Evolutionary conservation across 2,329 filamentous ascomycete species (phyloP).

Genomic region (Calonectria montana): DNA sequence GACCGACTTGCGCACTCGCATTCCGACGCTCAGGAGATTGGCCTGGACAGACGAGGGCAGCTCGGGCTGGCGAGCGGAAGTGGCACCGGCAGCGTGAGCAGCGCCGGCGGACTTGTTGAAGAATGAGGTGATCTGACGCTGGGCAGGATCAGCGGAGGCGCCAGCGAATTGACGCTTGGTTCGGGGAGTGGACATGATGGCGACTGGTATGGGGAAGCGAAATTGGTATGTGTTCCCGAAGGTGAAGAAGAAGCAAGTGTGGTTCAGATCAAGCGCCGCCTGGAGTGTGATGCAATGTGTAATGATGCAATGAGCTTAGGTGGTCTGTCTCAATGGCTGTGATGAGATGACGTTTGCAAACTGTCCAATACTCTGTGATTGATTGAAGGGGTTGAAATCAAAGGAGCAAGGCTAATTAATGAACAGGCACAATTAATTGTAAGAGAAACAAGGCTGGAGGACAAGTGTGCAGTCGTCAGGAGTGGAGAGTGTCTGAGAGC

Average conservation of each 20-base stretch:
- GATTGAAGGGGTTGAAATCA: not conserved
- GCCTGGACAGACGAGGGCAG: conserved; percentile 78
- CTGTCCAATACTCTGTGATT: not conserved
- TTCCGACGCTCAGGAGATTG: conserved; percentile 89
- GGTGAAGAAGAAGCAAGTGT: not conserved
- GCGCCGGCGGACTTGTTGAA: conserved; percentile 56
- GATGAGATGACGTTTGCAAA: conserved; percentile 24
- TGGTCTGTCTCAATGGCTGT: not conserved
- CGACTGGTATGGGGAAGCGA: conserved; percentile 6
- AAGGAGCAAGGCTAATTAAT: not conserved
- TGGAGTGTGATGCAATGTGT: not conserved
- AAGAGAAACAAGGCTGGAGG: not conserved
- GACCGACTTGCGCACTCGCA: conserved; percentile 93
- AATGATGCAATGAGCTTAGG: not conserved
- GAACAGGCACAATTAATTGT: not conserved
- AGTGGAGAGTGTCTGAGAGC: conserved; percentile 34
- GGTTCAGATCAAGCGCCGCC: not conserved
- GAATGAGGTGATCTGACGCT: conserved; percentile 74
- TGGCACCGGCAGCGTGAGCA: conserved; percentile 43
- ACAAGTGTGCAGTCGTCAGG: conserved; percentile 1
- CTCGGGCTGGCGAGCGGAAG: conserved; percentile 52
- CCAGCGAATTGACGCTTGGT: conserved; percentile 73
- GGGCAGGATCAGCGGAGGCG: conserved; percentile 66
- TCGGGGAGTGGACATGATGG: conserved; percentile 64
- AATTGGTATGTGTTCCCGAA: not conserved